Conservation (phyloP, 345 rosid genomes). For the Eucalyptus erythrocorys region DNA sequence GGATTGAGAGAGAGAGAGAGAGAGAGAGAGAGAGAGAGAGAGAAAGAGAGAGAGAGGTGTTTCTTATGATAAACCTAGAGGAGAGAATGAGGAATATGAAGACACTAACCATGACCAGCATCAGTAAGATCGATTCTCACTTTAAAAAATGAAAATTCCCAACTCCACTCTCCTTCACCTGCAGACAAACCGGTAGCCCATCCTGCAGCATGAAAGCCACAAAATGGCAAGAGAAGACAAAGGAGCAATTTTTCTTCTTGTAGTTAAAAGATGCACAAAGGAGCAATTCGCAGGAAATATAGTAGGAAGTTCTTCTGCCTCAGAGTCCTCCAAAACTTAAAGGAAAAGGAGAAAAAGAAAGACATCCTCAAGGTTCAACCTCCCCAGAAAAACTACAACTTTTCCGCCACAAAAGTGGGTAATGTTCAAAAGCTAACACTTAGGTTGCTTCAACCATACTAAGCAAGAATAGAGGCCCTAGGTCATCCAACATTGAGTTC, state of each 20-base stretch:
- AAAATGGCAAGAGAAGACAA: not conserved
- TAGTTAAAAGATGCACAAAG: too few relatives aligned
- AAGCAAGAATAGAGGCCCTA: too few relatives aligned
- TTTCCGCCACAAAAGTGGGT: not conserved
- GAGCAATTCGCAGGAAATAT: too few relatives aligned
- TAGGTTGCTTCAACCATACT: not conserved
- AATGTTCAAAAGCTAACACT: not conserved
- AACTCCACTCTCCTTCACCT: constrained; percentile 38
- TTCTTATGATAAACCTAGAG: not conserved
- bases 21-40: not conserved
- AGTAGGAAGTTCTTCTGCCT: too few relatives aligned
- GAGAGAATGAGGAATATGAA: not conserved
- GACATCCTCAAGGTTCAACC: not conserved
- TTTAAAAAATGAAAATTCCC: constrained; percentile 62
- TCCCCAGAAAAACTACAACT: not conserved
- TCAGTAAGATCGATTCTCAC: constrained; percentile 66
- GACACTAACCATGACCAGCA: constrained; percentile 79
- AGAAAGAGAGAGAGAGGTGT: not conserved
- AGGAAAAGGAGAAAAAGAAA: not conserved
- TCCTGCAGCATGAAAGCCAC: constrained; percentile 26
- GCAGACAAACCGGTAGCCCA: constrained; percentile 73
- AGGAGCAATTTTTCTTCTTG: not conserved
- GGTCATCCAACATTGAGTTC: not conserved
- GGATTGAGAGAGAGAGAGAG: not conserved
- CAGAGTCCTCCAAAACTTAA: too few relatives aligned